Evolutionary conservation across 225 moss, liverwort and hornwort species (phyloP).

Genomic region (Sphagnum tenellum): DNA sequence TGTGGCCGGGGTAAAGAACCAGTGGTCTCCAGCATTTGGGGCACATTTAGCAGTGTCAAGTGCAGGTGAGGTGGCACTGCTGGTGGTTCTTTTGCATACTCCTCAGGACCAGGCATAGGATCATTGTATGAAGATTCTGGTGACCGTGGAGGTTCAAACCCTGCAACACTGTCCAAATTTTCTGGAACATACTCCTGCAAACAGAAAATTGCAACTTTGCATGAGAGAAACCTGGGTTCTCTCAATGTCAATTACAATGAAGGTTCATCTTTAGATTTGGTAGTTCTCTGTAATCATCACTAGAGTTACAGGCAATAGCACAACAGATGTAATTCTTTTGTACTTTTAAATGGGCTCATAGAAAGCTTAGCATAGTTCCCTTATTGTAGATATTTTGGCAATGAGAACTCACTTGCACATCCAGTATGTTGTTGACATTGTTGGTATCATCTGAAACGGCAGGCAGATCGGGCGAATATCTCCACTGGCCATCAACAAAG

Average conservation of each 20-base stretch:
- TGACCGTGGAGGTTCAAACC: constrained; percentile 95
- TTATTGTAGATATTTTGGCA: background rate
- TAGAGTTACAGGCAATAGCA: too few species aligned
- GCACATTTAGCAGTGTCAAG: constrained; percentile 84
- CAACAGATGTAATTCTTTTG: too few species aligned
- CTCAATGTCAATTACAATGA: background rate
- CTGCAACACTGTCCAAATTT: constrained; percentile 94
- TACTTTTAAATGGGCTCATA: background rate
- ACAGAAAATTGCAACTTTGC: too few species aligned
- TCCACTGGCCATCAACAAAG: constrained; percentile 80
- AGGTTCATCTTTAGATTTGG: too few species aligned
- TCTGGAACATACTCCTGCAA: constrained; percentile 95
- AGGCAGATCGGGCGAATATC: constrained; percentile 64
- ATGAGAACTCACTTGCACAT: constrained; percentile 71
- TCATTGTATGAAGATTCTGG: constrained; percentile 83
- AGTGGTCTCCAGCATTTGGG: constrained; percentile 34
- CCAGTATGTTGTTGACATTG: constrained; percentile 77
- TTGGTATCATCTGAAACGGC: constrained; percentile 57
- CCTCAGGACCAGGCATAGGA: constrained; percentile 72
- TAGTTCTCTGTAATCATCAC: too few species aligned
- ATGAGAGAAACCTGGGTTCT: background rate
- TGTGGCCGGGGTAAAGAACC: constrained; percentile 80
- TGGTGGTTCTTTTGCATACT: constrained; percentile 93
- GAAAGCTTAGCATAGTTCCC: background rate
- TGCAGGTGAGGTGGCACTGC: constrained; percentile 84